A percentile compares a stretch with the other conserved stretches of the same genome.
phyloP scores from a whole-genome alignment of 306 rosid species.

The Prunus armeniaca region DNA sequence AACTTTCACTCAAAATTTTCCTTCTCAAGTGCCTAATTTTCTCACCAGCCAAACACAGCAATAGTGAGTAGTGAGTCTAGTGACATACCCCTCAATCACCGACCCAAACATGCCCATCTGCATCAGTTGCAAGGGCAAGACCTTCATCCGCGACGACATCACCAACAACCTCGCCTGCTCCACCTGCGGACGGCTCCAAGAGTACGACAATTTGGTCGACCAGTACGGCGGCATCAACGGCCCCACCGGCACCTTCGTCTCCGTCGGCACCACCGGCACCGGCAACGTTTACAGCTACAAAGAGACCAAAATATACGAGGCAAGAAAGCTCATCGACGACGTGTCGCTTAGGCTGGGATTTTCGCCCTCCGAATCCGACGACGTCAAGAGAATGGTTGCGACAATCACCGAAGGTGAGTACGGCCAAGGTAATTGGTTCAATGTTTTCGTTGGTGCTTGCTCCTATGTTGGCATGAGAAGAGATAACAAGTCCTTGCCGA shows the following conservation, averaged over 20 bases:
- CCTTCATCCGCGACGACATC: conserved; percentile 42
- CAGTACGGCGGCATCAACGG: conserved; percentile 51
- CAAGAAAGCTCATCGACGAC: conserved; percentile 42
- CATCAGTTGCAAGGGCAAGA: conserved; percentile 25
- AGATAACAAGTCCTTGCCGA: conserved; percentile 43
- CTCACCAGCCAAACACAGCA: not conserved
- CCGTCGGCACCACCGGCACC: conserved; percentile 14
- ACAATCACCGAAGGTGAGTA: conserved; percentile 58
- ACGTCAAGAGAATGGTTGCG: conserved; percentile 44
- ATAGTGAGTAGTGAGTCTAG: no score
- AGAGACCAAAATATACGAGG: conserved; percentile 45
- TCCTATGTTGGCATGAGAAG: conserved; percentile 61
- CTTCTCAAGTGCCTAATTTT: not conserved
- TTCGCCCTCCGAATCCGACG: conserved; percentile 19
- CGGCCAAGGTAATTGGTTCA: conserved; percentile 68
- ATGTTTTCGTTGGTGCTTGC: conserved; percentile 62
- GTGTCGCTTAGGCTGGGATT: conserved; percentile 43
- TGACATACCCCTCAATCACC: not conserved
- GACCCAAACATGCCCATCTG: conserved; percentile 19
- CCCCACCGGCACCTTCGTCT: conserved; percentile 53
- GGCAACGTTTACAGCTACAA: conserved; percentile 41
- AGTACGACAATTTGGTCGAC: conserved; percentile 47
- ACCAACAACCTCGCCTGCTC: conserved; percentile 37
- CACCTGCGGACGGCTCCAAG: conserved; percentile 49
- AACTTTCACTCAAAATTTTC: no score